Evolutionary conservation across 2,329 filamentous ascomycete genomes (phyloP).

Genomic region (Apiospora rasikravindrae): DNA sequence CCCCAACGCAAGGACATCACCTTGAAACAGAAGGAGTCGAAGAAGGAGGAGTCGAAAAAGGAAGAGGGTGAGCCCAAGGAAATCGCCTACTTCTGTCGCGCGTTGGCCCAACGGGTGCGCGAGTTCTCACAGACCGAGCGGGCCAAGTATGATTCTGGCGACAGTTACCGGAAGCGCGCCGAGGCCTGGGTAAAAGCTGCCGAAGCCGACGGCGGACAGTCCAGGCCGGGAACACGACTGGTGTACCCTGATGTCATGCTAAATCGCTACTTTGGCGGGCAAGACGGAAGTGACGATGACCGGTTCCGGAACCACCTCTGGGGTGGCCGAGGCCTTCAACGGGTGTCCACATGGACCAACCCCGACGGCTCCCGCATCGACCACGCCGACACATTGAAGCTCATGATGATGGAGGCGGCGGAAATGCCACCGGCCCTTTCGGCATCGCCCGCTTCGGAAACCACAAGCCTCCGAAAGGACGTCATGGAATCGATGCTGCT

Average conservation of each 20-base stretch:
- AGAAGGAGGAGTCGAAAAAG: background rate
- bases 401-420: slow-evolving; percentile 16
- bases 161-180: background rate
- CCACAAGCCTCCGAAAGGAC: background rate
- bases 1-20: background rate
- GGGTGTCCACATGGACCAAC: background rate
- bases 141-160: background rate
- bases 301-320: slow-evolving; percentile 12
- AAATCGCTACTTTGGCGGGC: background rate
- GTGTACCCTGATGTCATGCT: background rate
- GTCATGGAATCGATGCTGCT: slow-evolving; percentile 16
- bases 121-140: slow-evolving; percentile 12
- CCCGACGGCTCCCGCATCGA: background rate
- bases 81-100: slow-evolving; percentile 14
- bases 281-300: slow-evolving; percentile 9
- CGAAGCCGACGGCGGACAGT: background rate
- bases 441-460: background rate
- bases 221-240: background rate
- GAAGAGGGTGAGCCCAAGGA: background rate
- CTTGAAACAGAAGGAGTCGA: background rate
- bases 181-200: slow-evolving; percentile 1
- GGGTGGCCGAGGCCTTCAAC: background rate
- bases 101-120: background rate
- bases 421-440: background rate
- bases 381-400: slow-evolving; percentile 1